Evolutionary conservation across 2,329 filamentous ascomycete species (phyloP).

Genomic region (Trichoderma cornu-damae): DNA sequence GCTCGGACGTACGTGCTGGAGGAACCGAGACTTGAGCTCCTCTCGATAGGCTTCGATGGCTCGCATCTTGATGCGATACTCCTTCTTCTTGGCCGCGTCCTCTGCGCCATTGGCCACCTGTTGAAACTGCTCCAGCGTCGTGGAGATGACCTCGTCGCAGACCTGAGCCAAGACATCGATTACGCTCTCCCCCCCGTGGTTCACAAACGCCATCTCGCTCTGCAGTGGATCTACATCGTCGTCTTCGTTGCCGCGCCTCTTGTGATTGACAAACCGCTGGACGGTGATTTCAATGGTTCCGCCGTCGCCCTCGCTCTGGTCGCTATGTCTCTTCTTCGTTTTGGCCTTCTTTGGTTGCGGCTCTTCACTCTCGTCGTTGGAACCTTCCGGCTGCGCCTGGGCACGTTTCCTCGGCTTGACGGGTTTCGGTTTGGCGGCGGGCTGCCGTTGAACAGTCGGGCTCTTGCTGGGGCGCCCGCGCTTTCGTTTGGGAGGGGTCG

Average conservation of each 20-base stretch:
- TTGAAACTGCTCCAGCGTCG: conserved; percentile 44
- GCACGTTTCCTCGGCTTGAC: conserved; percentile 22
- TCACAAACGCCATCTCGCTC: conserved; percentile 49
- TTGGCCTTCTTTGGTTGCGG: conserved; percentile 20
- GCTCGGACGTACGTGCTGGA: conserved; percentile 55
- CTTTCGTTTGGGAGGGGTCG: conserved; percentile 35
- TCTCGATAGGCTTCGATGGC: conserved; percentile 55
- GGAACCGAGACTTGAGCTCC: conserved; percentile 50
- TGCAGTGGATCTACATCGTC: conserved; percentile 42
- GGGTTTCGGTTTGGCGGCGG: conserved; percentile 25
- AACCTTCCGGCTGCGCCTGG: neutral
- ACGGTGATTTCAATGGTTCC: conserved; percentile 51
- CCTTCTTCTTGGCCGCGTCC: conserved; percentile 45
- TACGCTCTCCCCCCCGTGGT: conserved; percentile 52
- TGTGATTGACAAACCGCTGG: conserved; percentile 52
- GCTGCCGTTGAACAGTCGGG: conserved; percentile 41
- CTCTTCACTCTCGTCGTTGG: conserved; percentile 7
- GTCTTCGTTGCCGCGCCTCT: conserved; percentile 38
- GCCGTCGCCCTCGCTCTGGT: conserved; percentile 25
- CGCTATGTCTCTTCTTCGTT: conserved; percentile 24
- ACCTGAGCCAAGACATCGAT: conserved; percentile 59
- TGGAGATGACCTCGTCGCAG: conserved; percentile 55
- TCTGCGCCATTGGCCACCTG: conserved; percentile 37
- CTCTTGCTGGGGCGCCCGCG: conserved; percentile 35
- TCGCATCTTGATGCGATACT: conserved; percentile 50